A percentile compares a stretch with the other conserved stretches of the same genome.
These are phyloP conservation scores for Penicillium lividum DNA, from an alignment of 495 filamentous ascomycete species.

Conservation along the genomic window DNA sequence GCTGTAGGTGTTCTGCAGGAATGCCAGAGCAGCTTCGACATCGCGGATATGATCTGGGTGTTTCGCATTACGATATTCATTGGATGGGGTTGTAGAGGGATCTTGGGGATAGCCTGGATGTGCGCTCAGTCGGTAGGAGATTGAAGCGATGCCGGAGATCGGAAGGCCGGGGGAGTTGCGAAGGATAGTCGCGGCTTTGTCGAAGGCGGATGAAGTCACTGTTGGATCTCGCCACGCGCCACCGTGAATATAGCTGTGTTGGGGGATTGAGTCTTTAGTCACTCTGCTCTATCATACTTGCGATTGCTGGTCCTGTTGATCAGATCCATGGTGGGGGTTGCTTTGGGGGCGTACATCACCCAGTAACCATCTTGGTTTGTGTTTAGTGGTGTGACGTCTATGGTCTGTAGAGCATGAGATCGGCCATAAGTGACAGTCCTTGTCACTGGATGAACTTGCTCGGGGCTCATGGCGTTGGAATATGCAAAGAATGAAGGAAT, in stretches of 20 bases:
- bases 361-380: conserved; percentile 38
- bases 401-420: conserved; percentile 34
- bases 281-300: conserved; percentile 1
- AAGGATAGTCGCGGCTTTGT: conserved; percentile 47
- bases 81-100: conserved; percentile 34
- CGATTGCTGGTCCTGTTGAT: neutral
- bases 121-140: conserved; percentile 80
- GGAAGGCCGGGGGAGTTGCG: conserved; percentile 29
- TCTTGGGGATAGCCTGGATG: conserved; percentile 63
- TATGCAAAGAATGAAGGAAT: neutral
- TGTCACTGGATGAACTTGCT: conserved; percentile 8
- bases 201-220: conserved; percentile 53
- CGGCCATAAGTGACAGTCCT: conserved; percentile 35
- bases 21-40: conserved; percentile 60
- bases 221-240: conserved; percentile 85
- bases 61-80: conserved; percentile 46
- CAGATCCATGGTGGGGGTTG: neutral
- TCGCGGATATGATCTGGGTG: conserved; percentile 80
- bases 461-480: neutral
- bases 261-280: neutral
- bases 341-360: conserved; percentile 42
- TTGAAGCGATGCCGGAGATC: conserved; percentile 66
- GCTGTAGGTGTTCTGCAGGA: conserved; percentile 57
- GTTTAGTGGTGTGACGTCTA: conserved; percentile 30
- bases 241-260: conserved; percentile 78